A percentile compares a stretch with the other conserved stretches of the same genome.
These are phyloP conservation scores for Neurospora tetraspora DNA, from an alignment of 495 filamentous ascomycete genomes.

Conservation along the genomic window DNA sequence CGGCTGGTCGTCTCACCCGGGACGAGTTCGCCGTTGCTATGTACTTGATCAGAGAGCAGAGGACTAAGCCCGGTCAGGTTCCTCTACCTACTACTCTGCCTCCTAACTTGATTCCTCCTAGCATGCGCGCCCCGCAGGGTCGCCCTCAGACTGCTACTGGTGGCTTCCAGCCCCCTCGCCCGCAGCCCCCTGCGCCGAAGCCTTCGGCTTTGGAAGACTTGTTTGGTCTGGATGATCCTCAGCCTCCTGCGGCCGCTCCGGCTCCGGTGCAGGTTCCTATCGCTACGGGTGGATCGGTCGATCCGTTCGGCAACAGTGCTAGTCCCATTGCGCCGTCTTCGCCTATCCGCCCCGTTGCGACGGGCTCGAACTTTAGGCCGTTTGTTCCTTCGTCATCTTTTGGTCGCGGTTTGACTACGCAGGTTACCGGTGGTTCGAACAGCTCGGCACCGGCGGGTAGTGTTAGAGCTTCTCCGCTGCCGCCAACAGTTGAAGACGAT, in stretches of 20 bases:
- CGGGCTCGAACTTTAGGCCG: conserved; percentile 62
- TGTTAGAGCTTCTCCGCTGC: conserved; percentile 27
- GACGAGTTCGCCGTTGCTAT: conserved; percentile 98
- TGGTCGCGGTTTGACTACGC: conserved; percentile 69
- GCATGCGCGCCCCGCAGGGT: conserved; percentile 56
- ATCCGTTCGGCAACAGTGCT: conserved; percentile 46
- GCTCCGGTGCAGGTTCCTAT: conserved; percentile 52
- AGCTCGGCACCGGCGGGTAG: conserved; percentile 26
- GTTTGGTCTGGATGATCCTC: conserved; percentile 72
- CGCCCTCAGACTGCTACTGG: conserved; percentile 38
- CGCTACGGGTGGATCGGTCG: conserved; percentile 61
- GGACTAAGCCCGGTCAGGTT: conserved; percentile 49
- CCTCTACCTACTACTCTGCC: conserved; percentile 66
- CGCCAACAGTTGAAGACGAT: conserved; percentile 62
- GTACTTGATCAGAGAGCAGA: conserved; percentile 87
- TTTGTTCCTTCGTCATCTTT: conserved; percentile 88
- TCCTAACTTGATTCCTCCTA: conserved; percentile 75
- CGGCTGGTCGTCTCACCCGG: conserved; percentile 68
- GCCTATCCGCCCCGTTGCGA: conserved; percentile 37
- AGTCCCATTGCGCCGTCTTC: conserved; percentile 41
- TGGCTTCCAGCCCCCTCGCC: conserved; percentile 33
- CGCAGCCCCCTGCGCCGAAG: conserved; percentile 39
- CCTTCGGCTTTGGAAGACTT: conserved; percentile 82
- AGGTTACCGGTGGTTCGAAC: conserved; percentile 64
- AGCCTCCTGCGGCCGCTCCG: conserved; percentile 31